These are phyloP conservation scores for Pseudocercospora pini-densiflorae DNA, from an alignment of 2,329 filamentous ascomycete species.

Conservation along the genomic window DNA sequence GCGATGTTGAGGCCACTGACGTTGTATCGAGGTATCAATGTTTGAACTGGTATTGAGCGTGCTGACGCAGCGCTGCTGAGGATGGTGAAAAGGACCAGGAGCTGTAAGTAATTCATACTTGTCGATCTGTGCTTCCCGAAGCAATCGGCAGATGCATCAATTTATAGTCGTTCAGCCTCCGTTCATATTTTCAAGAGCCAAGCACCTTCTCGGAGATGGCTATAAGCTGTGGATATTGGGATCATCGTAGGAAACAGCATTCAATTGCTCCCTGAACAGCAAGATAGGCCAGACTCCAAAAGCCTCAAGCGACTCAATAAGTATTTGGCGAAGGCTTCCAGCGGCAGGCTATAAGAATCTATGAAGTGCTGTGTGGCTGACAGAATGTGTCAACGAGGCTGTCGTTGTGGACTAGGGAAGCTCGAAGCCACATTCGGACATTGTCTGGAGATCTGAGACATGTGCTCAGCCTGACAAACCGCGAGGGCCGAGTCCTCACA, in stretches of 20 bases:
- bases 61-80: neutral
- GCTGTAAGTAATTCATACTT: neutral
- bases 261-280: neutral
- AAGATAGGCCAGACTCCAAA: neutral
- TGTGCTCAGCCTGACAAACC: neutral
- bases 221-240: neutral
- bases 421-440: neutral
- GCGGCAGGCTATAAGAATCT: neutral
- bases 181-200: neutral
- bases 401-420: neutral
- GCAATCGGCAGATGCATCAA: no score
- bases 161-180: neutral
- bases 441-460: neutral
- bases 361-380: neutral
- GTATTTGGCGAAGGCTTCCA: neutral
- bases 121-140: no score
- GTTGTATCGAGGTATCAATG: neutral
- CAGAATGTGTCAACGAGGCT: neutral
- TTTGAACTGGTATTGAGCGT: neutral
- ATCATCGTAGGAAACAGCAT: neutral
- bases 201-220: neutral
- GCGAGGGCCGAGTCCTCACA: neutral
- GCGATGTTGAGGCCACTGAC: slow-evolving; percentile 28
- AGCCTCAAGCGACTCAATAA: neutral
- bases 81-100: neutral